phyloP scores from a whole-genome alignment of 2,329 filamentous ascomycete species.

The Hansfordia pulvinata region DNA sequence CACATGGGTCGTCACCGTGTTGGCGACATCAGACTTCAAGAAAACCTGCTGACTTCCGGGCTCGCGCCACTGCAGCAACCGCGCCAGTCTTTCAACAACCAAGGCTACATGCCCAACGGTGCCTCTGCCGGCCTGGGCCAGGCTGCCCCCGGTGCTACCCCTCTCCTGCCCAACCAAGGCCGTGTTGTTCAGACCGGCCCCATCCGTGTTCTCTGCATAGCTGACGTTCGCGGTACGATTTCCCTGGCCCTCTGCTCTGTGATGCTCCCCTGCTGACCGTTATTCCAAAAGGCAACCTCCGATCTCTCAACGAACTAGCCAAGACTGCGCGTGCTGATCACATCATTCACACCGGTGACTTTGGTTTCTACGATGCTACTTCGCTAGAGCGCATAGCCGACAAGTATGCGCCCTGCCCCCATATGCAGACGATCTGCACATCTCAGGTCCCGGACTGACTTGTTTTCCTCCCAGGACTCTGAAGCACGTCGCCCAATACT shows the following conservation, averaged over 20 bases:
- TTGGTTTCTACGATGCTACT: constrained; percentile 95
- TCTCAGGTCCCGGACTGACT: constrained; percentile 6
- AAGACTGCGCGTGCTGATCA: constrained; percentile 91
- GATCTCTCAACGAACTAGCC: constrained; percentile 90
- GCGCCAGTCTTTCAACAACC: constrained; percentile 29
- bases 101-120: constrained; percentile 52
- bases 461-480: constrained; percentile 54
- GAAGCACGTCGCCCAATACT: constrained; percentile 98
- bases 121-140: constrained; percentile 29
- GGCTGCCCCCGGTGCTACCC: constrained; percentile 43
- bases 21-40: constrained; percentile 7
- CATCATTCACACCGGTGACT: constrained; percentile 97
- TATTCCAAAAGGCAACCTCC: constrained; percentile 80
- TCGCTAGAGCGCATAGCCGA: constrained; percentile 95
- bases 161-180: constrained; percentile 54
- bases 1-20: neutral
- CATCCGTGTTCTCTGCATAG: constrained; percentile 55
- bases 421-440: constrained; percentile 1
- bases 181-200: constrained; percentile 52
- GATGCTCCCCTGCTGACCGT: too few species aligned
- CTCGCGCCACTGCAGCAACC: constrained; percentile 14
- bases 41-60: constrained; percentile 7
- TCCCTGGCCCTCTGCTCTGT: too few species aligned
- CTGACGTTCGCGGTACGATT: constrained; percentile 59
- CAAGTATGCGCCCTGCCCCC: constrained; percentile 44